Conservation (phyloP, 768 basidiomycete species). For the Udeniomyces megalosporus region DNA sequence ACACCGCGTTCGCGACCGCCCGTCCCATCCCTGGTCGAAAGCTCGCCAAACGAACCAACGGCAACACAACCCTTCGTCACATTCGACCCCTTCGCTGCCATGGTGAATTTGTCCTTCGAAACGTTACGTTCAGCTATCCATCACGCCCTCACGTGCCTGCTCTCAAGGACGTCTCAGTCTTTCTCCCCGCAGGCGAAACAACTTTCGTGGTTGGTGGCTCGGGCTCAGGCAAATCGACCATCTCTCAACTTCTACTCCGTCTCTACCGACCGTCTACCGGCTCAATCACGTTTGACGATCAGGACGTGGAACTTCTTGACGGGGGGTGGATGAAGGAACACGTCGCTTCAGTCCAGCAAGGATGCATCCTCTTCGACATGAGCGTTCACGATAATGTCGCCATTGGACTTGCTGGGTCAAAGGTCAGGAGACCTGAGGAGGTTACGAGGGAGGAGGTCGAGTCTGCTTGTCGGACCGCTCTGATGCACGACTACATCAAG, state of each 20-base stretch:
- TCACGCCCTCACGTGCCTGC: constrained; percentile 49
- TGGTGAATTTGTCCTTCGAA: constrained; percentile 51
- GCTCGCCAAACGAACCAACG: constrained; percentile 16
- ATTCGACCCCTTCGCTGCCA: constrained; percentile 48
- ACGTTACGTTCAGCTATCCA: constrained; percentile 56
- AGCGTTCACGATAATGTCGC: constrained; percentile 74
- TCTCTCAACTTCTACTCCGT: constrained; percentile 48
- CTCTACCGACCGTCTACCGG: constrained; percentile 54
- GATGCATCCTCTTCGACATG: constrained; percentile 57
- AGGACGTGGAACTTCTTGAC: constrained; percentile 60
- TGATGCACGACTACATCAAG: constrained; percentile 71
- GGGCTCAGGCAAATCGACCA: constrained; percentile 61
- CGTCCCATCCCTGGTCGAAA: constrained; percentile 4
- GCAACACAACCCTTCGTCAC: constrained; percentile 37
- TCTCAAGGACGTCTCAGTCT: constrained; percentile 45
- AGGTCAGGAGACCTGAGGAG: constrained; percentile 33
- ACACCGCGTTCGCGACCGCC: constrained; percentile 1
- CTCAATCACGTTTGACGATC: constrained; percentile 61
- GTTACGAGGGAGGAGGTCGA: constrained; percentile 55
- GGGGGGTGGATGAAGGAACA: constrained; percentile 48
- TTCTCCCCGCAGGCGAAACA: constrained; percentile 52
- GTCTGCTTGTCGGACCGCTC: constrained; percentile 62
- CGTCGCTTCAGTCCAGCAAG: constrained; percentile 65
- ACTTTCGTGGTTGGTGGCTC: constrained; percentile 68
- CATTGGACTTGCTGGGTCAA: constrained; percentile 45